These are phyloP conservation scores for Polyporus tsugae DNA, from an alignment of 1,284 basidiomycete species.

Conservation along the genomic window DNA sequence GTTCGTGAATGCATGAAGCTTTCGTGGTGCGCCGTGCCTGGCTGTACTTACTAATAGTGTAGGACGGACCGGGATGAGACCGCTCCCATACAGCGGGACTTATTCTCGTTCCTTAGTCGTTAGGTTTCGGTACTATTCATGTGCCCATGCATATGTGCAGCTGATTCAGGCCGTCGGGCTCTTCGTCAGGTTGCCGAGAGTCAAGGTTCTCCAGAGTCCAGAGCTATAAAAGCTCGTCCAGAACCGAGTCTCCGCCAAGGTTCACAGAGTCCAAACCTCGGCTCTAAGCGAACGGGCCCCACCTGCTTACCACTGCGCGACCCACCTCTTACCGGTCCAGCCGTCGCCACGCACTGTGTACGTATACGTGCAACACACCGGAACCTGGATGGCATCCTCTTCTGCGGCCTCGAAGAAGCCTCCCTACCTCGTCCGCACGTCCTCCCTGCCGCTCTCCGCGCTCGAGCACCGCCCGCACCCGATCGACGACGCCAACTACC, in stretches of 20 bases:
- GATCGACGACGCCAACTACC: conserved; percentile 30
- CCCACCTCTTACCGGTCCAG: background rate
- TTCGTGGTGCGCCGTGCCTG: too few species aligned
- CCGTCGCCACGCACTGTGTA: too few species aligned
- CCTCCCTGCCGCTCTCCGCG: conserved; percentile 20
- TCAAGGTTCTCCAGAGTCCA: background rate
- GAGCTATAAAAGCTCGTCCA: background rate
- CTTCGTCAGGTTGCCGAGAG: background rate
- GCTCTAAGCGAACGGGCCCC: background rate
- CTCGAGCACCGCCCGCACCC: conserved; percentile 26
- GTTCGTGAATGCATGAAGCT: too few species aligned
- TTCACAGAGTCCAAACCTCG: background rate
- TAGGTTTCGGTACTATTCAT: background rate
- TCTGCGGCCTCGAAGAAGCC: background rate
- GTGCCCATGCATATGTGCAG: background rate
- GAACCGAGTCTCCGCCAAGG: background rate
- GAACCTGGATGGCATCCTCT: too few species aligned
- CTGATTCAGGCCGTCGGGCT: background rate
- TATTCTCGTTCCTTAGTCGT: too few species aligned
- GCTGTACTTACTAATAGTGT: too few species aligned
- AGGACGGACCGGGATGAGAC: too few species aligned
- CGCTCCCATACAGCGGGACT: too few species aligned
- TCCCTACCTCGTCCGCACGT: conserved; percentile 23
- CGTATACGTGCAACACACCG: background rate
- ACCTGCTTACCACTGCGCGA: background rate